Evolutionary conservation across 2,329 filamentous ascomycete genomes (phyloP).

Genomic region (Sporothrix sp.): DNA sequence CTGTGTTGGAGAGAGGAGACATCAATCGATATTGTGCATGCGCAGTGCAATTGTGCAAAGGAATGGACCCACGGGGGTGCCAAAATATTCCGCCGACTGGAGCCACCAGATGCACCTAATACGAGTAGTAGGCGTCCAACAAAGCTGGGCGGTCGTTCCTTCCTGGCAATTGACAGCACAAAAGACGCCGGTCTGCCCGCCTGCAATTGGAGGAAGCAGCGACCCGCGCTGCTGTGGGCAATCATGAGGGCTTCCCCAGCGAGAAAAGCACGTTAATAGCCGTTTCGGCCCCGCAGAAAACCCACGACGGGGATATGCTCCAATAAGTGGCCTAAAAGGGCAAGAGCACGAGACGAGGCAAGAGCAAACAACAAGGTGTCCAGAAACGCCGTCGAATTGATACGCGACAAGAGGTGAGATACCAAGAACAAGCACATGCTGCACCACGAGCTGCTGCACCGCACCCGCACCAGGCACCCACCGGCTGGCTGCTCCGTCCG

Average conservation of each 20-base stretch:
- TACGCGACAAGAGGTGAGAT: no score
- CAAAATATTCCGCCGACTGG: slow-evolving; percentile 7
- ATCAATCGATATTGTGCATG: neutral
- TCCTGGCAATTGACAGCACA: neutral
- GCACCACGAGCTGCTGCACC: no score
- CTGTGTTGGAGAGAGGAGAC: neutral
- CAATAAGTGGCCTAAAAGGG: slow-evolving; percentile 1
- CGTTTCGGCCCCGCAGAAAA: neutral
- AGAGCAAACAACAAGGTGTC: neutral
- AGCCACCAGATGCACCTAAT: no score
- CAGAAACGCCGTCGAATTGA: no score
- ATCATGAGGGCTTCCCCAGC: slow-evolving; percentile 2
- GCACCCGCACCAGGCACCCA: no score
- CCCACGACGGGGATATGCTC: neutral
- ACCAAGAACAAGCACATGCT: neutral
- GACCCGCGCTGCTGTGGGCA: neutral
- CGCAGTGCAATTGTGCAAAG: slow-evolving; percentile 3
- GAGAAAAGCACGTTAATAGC: no score
- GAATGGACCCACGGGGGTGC: neutral
- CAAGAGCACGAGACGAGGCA: neutral
- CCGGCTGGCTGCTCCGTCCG: neutral
- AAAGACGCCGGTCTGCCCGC: neutral
- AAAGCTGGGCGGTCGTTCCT: slow-evolving; percentile 7
- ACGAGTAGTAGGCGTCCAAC: no score
- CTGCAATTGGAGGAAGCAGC: slow-evolving; percentile 14